These are phyloP conservation scores for Hypoxylon sp. DNA, from an alignment of 2,329 filamentous ascomycete species.

Conservation along the genomic window DNA sequence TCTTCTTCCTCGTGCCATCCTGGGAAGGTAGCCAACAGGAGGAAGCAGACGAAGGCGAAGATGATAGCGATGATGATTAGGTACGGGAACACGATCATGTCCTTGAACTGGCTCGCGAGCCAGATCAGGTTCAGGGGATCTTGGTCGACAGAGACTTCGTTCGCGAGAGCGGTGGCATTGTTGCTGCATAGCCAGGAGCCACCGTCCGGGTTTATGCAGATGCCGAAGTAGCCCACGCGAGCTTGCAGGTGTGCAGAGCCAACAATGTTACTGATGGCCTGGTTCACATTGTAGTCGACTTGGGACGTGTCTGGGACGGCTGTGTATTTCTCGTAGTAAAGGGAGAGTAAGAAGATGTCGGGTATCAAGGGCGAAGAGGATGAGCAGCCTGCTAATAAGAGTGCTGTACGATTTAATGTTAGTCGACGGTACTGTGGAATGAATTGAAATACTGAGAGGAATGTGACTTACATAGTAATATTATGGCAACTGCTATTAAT, in stretches of 20 bases:
- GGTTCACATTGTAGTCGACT: slow-evolving; percentile 87
- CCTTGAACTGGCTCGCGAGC: slow-evolving; percentile 96
- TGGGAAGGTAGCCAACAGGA: slow-evolving; percentile 94
- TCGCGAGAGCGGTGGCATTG: slow-evolving; percentile 92
- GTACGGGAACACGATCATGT: slow-evolving; percentile 98
- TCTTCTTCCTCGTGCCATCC: slow-evolving; percentile 96
- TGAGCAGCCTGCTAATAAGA: slow-evolving; percentile 93
- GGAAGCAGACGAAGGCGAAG: slow-evolving; percentile 94
- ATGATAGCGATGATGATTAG: slow-evolving; percentile 97
- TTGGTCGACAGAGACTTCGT: slow-evolving; percentile 88
- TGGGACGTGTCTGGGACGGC: slow-evolving; percentile 85
- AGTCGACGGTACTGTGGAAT: too few species aligned
- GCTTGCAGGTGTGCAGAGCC: slow-evolving; percentile 85
- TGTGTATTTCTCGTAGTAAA: slow-evolving; percentile 91
- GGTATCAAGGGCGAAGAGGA: slow-evolving; percentile 96
- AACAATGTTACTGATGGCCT: slow-evolving; percentile 89
- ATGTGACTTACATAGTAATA: slow-evolving; percentile 82
- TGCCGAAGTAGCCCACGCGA: slow-evolving; percentile 96
- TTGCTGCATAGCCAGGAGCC: slow-evolving; percentile 95
- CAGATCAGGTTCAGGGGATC: slow-evolving; percentile 97
- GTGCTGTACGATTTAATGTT: too few species aligned
- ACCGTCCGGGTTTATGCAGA: slow-evolving; percentile 91
- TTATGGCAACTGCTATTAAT: slow-evolving; percentile 90
- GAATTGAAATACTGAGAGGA: too few species aligned
- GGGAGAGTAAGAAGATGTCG: slow-evolving; percentile 95